Conservation (phyloP, 495 filamentous ascomycete species). For the Pyronema domesticum region DNA sequence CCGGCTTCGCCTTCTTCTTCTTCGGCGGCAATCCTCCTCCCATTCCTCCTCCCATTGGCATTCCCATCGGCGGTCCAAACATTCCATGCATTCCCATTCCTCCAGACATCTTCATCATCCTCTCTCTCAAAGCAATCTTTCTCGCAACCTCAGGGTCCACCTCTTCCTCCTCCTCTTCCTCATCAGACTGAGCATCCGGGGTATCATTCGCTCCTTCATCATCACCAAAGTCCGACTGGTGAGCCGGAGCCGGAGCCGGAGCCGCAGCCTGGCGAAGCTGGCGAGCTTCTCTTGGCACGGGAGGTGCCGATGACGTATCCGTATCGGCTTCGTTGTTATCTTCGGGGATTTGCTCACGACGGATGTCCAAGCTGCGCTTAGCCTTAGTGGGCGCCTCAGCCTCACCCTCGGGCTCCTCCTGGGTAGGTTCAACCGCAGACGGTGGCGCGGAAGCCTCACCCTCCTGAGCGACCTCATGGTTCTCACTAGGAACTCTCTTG, state of each 20-base stretch:
- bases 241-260: not conserved
- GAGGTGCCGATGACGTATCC: not conserved
- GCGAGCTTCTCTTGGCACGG: not conserved
- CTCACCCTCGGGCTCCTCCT: not conserved
- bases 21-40: constrained; percentile 28
- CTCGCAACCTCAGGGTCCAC: constrained; percentile 76
- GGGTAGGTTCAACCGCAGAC: not conserved
- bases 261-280: constrained; percentile 1
- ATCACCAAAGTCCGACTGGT: constrained; percentile 29
- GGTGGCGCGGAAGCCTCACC: not conserved
- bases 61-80: constrained; percentile 63
- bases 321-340: constrained; percentile 7
- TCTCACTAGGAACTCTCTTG: constrained; percentile 48
- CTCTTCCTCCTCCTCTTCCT: constrained; percentile 77
- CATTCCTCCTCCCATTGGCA: constrained; percentile 35
- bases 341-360: constrained; percentile 6
- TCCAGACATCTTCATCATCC: constrained; percentile 97
- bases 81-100: constrained; percentile 96
- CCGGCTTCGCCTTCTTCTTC: constrained; percentile 40
- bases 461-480: constrained; percentile 10
- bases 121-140: constrained; percentile 71
- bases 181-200: constrained; percentile 34
- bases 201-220: constrained; percentile 30
- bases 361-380: constrained; percentile 23
- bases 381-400: constrained; percentile 21